Evolutionary conservation across 2,329 filamentous ascomycete genomes (phyloP), one percentile per base, ranked within the genome.

Genomic region (Apiospora koreana): DNA sequence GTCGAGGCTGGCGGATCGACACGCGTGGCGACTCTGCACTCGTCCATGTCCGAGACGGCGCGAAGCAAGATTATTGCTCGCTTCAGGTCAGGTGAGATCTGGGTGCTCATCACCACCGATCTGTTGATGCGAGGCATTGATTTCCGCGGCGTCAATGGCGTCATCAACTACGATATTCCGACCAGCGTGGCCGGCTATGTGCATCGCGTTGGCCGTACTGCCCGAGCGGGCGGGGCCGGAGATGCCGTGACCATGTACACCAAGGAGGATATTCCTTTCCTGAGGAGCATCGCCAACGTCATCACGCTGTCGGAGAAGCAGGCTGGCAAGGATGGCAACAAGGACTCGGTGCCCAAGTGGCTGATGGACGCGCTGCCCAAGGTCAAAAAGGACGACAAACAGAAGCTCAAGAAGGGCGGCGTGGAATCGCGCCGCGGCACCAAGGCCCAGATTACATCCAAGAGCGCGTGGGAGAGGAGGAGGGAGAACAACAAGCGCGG

Each of bases 111-210:
- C 79, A 98, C 96, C 0, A 99, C 96, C 0, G 96, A 99, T 78
- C 88, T 99, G 9, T 86, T 99, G 14, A 93, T 95, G 21, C 93
- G 96, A 43, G 96, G 96, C 25, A 91, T 99, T 50, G 96, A 99
- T 81, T 98, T 99, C 83, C 91, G 93, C 10, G 96, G 96, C 67
- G 91, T 99, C 73, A 98, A 98, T 77, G 94, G 95, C 64, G 95
- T 99, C 0, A 93, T 99, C 68, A 99, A 98, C 82, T 99, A 98
- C 82, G 96, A 99, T 80, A 94, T 98, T 10, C 96, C 96, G 0
- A 94, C 92, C n/a, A 95, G 93, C 0, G 92, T 93, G 6, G 95
- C 95, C 0, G 91, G 90, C 1, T 99, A 99, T 78, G 93, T 99
- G 8, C 96, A 99, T 82, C 93, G 96, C 14, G 94, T 96, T 0